A percentile compares a stretch with the other conserved stretches of the same genome.
These are phyloP conservation scores for Periglandula ipomoeae DNA, from an alignment of 2,329 filamentous ascomycete species.

Conservation along the genomic window DNA sequence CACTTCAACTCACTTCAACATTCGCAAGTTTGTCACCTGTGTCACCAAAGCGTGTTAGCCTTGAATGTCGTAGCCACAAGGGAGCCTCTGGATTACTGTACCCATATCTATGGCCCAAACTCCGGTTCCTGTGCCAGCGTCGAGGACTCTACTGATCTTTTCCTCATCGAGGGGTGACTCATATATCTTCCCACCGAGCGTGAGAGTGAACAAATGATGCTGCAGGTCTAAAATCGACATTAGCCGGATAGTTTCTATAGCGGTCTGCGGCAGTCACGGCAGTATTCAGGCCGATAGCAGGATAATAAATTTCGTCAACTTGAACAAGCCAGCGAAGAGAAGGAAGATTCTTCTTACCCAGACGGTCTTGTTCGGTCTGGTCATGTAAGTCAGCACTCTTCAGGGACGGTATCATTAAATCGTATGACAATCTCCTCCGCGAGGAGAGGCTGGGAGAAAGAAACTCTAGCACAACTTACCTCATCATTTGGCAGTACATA, in stretches of 20 bases:
- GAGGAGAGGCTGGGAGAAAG: not conserved
- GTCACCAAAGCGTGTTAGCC: slow-evolving; percentile 2
- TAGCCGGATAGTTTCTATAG: not conserved
- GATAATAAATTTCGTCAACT: not conserved
- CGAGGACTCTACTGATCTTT: slow-evolving; percentile 25
- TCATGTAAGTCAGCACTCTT: not conserved
- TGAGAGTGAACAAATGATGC: slow-evolving; percentile 26
- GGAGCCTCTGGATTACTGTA: too few species aligned
- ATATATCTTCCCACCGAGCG: slow-evolving; percentile 21
- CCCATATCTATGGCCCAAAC: slow-evolving; percentile 37
- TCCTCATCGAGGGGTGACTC: slow-evolving; percentile 17
- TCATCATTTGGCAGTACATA: slow-evolving; percentile 23
- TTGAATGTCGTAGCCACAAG: not conserved
- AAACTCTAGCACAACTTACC: slow-evolving; percentile 9
- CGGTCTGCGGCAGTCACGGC: not conserved
- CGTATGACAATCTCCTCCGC: not conserved
- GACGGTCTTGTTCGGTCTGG: slow-evolving; percentile 20
- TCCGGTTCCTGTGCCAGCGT: slow-evolving; percentile 41
- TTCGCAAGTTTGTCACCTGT: slow-evolving; percentile 22
- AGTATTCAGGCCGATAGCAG: not conserved
- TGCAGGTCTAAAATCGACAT: slow-evolving; percentile 21
- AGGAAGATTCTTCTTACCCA: slow-evolving; percentile 14
- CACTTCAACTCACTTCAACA: slow-evolving; percentile 14
- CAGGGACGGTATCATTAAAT: not conserved
- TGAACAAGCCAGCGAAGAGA: not conserved